phyloP scores from a whole-genome alignment of 192 early-diverging fungal genomes.

The Linnemannia hyalina region DNA sequence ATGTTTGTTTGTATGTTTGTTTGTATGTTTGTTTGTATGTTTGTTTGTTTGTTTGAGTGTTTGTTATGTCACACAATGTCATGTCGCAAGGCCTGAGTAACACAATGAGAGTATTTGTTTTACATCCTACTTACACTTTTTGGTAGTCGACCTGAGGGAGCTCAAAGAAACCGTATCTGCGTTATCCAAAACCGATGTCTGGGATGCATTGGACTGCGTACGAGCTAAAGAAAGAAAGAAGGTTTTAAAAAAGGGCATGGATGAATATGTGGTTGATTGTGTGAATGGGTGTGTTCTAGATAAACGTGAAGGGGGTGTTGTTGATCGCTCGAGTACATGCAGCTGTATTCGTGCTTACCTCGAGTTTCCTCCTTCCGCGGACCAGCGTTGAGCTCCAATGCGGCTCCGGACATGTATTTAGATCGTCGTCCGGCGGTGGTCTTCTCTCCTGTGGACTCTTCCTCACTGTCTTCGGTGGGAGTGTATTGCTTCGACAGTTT shows the following conservation, averaged over 20 bases:
- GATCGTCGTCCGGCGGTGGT: slow-evolving; percentile 8
- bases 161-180: slow-evolving; percentile 29
- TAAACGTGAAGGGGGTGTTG: no score
- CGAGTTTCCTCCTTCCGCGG: neutral
- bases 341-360: slow-evolving; percentile 1
- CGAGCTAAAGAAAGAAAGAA: neutral
- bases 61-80: neutral
- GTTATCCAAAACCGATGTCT: slow-evolving; percentile 16
- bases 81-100: neutral
- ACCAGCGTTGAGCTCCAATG: slow-evolving; percentile 33
- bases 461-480: slow-evolving; percentile 45
- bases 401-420: slow-evolving; percentile 36
- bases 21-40: neutral
- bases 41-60: neutral
- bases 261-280: no score
- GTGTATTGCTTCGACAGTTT: slow-evolving; percentile 55
- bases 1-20: neutral
- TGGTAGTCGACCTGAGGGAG: slow-evolving; percentile 16
- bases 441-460: slow-evolving; percentile 10
- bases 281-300: no score
- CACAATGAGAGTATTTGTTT: no score
- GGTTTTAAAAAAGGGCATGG: neutral
- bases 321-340: neutral
- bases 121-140: slow-evolving; percentile 42
- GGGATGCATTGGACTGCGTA: neutral